These are phyloP conservation scores for Bipolaris cookei DNA, from an alignment of 2,329 filamentous ascomycete species.

Conservation along the genomic window DNA sequence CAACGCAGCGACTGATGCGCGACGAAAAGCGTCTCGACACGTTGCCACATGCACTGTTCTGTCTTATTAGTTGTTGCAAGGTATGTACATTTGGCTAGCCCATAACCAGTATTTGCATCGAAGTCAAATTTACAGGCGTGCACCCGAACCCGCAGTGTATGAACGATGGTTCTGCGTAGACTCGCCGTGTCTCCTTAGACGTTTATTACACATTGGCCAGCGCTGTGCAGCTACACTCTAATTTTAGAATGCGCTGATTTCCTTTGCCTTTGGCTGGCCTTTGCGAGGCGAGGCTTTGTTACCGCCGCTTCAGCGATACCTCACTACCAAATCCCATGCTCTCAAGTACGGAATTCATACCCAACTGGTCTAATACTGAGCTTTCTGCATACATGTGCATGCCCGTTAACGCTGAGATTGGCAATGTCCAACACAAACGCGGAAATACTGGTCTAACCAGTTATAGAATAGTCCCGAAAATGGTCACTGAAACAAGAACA, in stretches of 20 bases:
- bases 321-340: not conserved
- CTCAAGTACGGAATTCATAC: not conserved
- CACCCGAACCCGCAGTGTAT: not conserved
- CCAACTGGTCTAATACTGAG: not conserved
- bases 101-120: not conserved
- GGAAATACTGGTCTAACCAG: not conserved
- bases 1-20: constrained; percentile 7
- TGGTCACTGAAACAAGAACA: not conserved
- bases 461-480: not conserved
- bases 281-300: not conserved
- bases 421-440: not conserved
- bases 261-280: not conserved
- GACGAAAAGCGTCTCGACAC: constrained; percentile 7
- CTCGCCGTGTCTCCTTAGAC: not conserved
- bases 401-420: not conserved
- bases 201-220: not conserved
- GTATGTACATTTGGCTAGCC: not conserved
- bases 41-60: not conserved
- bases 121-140: not conserved
- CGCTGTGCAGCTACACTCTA: not conserved
- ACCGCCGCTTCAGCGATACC: not conserved
- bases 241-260: not conserved
- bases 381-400: not conserved
- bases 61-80: not conserved
- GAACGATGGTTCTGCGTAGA: not conserved